Percentiles rank a stretch among this genome's conserved stretches.
These are phyloP conservation scores for Sphaerulina musiva DNA, from an alignment of 2,329 filamentous ascomycete genomes.

Conservation along the genomic window DNA sequence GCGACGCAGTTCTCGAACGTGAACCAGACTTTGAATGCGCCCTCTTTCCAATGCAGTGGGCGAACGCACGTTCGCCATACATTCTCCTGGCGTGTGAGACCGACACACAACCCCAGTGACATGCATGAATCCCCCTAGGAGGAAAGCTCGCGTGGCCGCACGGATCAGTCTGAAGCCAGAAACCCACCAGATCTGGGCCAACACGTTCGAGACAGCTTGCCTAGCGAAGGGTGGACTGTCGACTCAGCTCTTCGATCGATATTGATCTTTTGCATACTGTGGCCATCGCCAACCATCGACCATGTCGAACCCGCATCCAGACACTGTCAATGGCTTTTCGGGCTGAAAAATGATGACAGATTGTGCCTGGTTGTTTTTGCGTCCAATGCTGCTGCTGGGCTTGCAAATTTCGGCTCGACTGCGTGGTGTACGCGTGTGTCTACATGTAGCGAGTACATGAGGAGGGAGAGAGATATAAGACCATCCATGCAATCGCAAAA, in stretches of 20 bases:
- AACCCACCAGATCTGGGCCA: conserved; percentile 3
- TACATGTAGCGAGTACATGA: background rate
- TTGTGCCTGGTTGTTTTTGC: background rate
- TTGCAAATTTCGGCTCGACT: background rate
- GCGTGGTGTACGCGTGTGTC: background rate
- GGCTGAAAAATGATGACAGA: conserved; percentile 2
- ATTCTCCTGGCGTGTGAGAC: no score
- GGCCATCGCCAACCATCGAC: background rate
- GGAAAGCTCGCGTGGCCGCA: conserved; percentile 8
- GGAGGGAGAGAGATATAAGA: background rate
- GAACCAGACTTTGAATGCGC: background rate
- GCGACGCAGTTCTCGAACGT: background rate
- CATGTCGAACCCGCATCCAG: background rate
- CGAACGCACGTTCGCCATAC: background rate
- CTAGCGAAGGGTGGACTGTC: background rate
- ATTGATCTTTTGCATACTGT: background rate
- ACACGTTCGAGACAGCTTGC: background rate
- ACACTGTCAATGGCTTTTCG: background rate
- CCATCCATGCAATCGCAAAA: background rate
- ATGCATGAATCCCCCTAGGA: background rate
- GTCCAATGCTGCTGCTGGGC: background rate
- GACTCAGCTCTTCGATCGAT: background rate
- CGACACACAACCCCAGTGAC: background rate
- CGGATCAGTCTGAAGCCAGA: conserved; percentile 2
- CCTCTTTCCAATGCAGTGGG: background rate